Percentiles rank a stretch among this genome's conserved stretches.
phyloP scores from a whole-genome alignment of 192 early-diverging fungal genomes.

The Entomortierella beljakovae region DNA sequence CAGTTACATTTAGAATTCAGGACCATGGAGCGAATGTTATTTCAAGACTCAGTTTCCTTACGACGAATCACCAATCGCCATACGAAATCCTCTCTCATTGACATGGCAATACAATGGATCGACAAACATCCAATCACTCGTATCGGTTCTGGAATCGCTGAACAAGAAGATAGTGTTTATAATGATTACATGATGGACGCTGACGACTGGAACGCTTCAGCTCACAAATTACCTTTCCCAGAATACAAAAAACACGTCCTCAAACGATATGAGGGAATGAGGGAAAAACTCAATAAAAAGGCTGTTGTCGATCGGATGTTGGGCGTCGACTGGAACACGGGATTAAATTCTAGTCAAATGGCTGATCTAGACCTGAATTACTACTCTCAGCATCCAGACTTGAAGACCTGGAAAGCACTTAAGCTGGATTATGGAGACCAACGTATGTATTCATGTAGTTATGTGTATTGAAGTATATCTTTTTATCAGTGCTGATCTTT shows the following conservation, averaged over 20 bases:
- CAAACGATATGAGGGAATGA: slow-evolving; percentile 22
- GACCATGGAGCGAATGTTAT: slow-evolving; percentile 16
- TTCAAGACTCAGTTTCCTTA: slow-evolving; percentile 36
- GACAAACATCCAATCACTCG: slow-evolving; percentile 23
- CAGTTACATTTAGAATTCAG: no score
- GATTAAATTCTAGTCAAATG: slow-evolving; percentile 45
- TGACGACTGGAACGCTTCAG: not conserved
- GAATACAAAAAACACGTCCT: slow-evolving; percentile 15
- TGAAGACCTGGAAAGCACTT: slow-evolving; percentile 54
- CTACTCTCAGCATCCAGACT: slow-evolving; percentile 40
- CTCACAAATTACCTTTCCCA: not conserved
- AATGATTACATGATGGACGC: slow-evolving; percentile 16
- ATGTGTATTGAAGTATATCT: no score
- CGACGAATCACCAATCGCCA: slow-evolving; percentile 53
- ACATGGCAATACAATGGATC: slow-evolving; percentile 47
- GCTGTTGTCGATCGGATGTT: slow-evolving; percentile 33
- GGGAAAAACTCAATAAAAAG: slow-evolving; percentile 20
- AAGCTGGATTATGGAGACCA: slow-evolving; percentile 25
- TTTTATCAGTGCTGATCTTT: not conserved
- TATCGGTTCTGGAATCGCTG: not conserved
- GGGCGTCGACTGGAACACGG: slow-evolving; percentile 29
- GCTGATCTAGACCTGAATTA: slow-evolving; percentile 55
- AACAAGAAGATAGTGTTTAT: slow-evolving; percentile 12
- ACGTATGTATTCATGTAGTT: not conserved
- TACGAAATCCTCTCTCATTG: slow-evolving; percentile 51